Conservation (phyloP, 164 flowering plant genomes). For the Umbilicus rupestris region DNA sequence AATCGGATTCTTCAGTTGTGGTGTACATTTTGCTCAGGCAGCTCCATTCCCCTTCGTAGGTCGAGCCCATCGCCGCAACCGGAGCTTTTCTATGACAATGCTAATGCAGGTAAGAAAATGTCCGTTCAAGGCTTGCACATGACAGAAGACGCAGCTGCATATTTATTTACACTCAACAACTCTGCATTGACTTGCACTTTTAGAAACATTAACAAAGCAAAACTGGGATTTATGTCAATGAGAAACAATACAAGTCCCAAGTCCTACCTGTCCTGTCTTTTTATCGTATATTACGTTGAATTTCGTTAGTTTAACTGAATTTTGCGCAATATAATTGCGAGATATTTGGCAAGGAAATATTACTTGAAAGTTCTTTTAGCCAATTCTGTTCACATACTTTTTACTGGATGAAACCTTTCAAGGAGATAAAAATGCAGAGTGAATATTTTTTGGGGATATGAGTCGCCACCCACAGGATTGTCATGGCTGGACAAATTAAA, state of each 20-base stretch:
- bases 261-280: too few relatives aligned
- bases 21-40: conserved; percentile 5
- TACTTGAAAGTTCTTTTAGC: background rate
- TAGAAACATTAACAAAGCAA: background rate
- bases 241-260: background rate
- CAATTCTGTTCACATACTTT: background rate
- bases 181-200: background rate
- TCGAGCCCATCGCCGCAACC: background rate
- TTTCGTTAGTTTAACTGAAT: too few relatives aligned
- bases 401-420: too few relatives aligned
- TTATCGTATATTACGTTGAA: too few relatives aligned
- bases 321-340: too few relatives aligned
- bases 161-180: background rate
- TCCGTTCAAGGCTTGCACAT: background rate
- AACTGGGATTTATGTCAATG: background rate
- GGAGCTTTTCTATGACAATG: too few relatives aligned
- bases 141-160: background rate
- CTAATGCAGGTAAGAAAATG: background rate
- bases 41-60: conserved; percentile 10
- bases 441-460: too few relatives aligned
- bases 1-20: conserved; percentile 7
- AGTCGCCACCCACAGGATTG: too few relatives aligned
- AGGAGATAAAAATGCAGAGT: background rate
- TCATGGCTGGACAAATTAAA: too few relatives aligned
- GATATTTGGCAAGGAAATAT: too few relatives aligned